Percentiles rank a stretch among this genome's conserved stretches.
phyloP scores from a whole-genome alignment of 768 basidiomycete genomes.

The Candolleomyces efflorescens region DNA sequence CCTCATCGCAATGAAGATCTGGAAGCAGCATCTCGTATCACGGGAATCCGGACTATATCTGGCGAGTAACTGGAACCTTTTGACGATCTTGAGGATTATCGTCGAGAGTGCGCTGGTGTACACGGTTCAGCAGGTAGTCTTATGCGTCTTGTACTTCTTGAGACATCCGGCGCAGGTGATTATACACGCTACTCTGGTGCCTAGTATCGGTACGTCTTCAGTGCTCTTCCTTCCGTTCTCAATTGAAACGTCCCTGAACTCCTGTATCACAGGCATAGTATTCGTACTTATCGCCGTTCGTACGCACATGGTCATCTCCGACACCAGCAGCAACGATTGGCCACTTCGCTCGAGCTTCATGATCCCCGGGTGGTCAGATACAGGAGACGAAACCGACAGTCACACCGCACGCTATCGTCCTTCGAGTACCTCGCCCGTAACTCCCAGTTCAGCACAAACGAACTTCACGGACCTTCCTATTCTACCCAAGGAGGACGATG shows the following conservation, averaged over 20 bases:
- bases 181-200: slow-evolving; percentile 24
- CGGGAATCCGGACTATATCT: slow-evolving; percentile 16
- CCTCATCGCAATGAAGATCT: slow-evolving; percentile 23
- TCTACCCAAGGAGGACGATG: background rate
- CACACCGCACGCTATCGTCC: background rate
- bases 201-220: slow-evolving; percentile 22
- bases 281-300: slow-evolving; percentile 26
- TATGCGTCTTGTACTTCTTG: slow-evolving; percentile 23
- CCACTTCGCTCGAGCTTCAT: slow-evolving; percentile 3
- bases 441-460: background rate
- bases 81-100: slow-evolving; percentile 22
- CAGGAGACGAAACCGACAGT: background rate
- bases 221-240: too few relatives aligned
- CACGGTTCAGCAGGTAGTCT: slow-evolving; percentile 21
- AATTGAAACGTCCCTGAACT: too few relatives aligned
- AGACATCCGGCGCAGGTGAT: slow-evolving; percentile 22
- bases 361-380: background rate
- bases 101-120: slow-evolving; percentile 28
- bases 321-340: background rate
- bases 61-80: slow-evolving; percentile 9
- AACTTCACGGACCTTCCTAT: background rate
- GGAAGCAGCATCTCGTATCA: slow-evolving; percentile 21
- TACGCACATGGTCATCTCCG: slow-evolving; percentile 13
- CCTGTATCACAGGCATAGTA: slow-evolving; percentile 22
- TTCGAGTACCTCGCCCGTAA: background rate